Evolutionary conservation across 768 basidiomycete species (phyloP), one percentile per base, ranked within the genome.

Genomic region (Suillus alpinus): DNA sequence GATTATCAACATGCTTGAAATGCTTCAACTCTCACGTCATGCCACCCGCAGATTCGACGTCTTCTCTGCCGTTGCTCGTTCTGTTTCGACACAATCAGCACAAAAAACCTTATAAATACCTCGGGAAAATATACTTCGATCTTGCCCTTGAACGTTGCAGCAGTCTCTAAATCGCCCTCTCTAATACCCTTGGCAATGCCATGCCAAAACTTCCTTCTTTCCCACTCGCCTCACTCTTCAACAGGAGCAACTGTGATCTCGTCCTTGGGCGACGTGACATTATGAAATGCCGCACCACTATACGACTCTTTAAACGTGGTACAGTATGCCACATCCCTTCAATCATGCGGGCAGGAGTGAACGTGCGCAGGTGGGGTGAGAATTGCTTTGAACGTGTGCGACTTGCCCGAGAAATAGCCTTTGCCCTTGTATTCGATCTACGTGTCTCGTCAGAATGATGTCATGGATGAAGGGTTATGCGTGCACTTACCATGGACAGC

Each of bases 361-460:
- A n/a, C n/a, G n/a, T n/a, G n/a, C n/a, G n/a, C n/a, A n/a, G 83
- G 79, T 16, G 83, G 84, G 0, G 81, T 71, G 18, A 94, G 72
- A 2, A 80, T 80, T 9, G 96, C 94, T 74, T 94, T 95, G 85
- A 94, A 97, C 5, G 86, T 80, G 77, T 99, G 95, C 6, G 92
- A 86, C 73, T 94, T 95, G 58, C n/a, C n/a, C 95, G 86, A 85
- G 72, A 98, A 93, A 78, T 95, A 98, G 29, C 95, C 95, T 70
- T 93, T 94, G 74, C 95, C 95, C 71, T 94, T 94, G 82, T 96
- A 98, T 65, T 96, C 93, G 73, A 98, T 88, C 71, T 82, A 66
- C 26, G 69, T 59, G 77, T 69, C 59, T 73, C 74, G 12, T 16
- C n/a, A 34, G 53, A 83, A 77, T 55, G 40, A 49, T 20, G 3